These are phyloP conservation scores for Quercus bicolor DNA, from an alignment of 306 rosid species.

Conservation along the genomic window DNA sequence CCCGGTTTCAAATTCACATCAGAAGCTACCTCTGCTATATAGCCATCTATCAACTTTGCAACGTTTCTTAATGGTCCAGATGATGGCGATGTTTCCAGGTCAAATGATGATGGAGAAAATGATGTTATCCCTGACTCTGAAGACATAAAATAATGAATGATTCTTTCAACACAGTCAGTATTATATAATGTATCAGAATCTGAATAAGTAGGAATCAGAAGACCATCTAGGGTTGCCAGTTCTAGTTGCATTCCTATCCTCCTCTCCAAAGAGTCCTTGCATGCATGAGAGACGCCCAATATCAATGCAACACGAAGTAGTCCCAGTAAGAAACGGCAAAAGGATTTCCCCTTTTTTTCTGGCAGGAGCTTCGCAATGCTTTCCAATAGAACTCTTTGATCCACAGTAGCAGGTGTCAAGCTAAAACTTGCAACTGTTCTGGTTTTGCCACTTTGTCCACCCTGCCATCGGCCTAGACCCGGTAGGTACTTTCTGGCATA, in stretches of 20 bases:
- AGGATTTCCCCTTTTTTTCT: constrained; percentile 71
- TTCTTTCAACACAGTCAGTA: constrained; percentile 66
- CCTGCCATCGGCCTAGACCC: constrained; percentile 87
- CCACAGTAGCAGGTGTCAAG: constrained; percentile 65
- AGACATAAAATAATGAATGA: constrained; percentile 56
- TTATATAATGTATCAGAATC: constrained; percentile 77
- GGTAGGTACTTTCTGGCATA: constrained; percentile 89
- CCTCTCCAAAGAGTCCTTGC: constrained; percentile 68
- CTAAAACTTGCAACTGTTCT: constrained; percentile 75
- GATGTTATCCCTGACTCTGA: constrained; percentile 47
- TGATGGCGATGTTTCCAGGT: constrained; percentile 50
- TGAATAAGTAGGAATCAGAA: constrained; percentile 81
- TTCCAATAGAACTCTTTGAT: constrained; percentile 77
- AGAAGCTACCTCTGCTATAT: constrained; percentile 59
- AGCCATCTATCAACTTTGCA: constrained; percentile 51
- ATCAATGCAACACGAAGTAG: constrained; percentile 90
- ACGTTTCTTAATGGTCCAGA: constrained; percentile 57
- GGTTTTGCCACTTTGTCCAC: constrained; percentile 56
- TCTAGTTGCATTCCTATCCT: constrained; percentile 94
- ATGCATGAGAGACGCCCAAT: constrained; percentile 54
- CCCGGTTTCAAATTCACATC: constrained; percentile 48
- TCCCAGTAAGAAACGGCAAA: constrained; percentile 80
- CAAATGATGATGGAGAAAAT: constrained; percentile 67
- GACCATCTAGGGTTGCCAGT: constrained; percentile 76
- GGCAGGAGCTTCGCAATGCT: constrained; percentile 82